Evolutionary conservation across 176 grass and related monocot species (phyloP), one percentile per base, ranked within the genome.

Genomic region (Dendrocalamus sinicus): DNA sequence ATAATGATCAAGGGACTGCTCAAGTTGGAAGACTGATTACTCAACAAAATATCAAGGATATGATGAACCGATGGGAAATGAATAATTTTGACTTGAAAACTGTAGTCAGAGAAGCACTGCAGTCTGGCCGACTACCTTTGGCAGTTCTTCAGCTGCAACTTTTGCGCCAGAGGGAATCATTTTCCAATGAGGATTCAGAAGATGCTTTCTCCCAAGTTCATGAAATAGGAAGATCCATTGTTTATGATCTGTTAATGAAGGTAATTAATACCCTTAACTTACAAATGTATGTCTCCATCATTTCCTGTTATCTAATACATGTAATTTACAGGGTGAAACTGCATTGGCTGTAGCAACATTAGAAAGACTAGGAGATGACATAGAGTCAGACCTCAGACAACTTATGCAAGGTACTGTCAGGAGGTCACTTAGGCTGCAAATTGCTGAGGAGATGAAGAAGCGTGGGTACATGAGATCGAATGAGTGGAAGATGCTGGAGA

Each of bases 101-200:
- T 92, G 75, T 98, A 62, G 96, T 98, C 28, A 95, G 86, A 91
- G 96, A 98, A 92, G 96, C 96, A 85, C 81, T 98, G 84, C 81
- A 88, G 52, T 95, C 69, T 22, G 93, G 91, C 15, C 91, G 96
- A 65, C 91, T 98, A 70, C 96, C 96, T 89, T 85, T 98, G 77
- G 96, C 96, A 55, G 93, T 98, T 86, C 96, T 95, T 92, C 96
- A 98, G 81, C 81, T 98, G 73, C 93, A 95, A 80, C 86, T 95
- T 73, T 85, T 95, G 58, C 89, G 84, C 76, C 88, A 88, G 73
- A 87, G 82, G 89, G 80, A 95, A 83, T 83, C 85, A 68, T 75
- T 73, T 72, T 88, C 89, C 60, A 78, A 70, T 51, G 86, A 90
- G 53, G 85, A 92, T 63, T 73, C 85, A 41, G 80, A 80, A 19